Base-by-base conservation (phyloP, 1,284 basidiomycete species). In the Ustilago sp. region DNA sequence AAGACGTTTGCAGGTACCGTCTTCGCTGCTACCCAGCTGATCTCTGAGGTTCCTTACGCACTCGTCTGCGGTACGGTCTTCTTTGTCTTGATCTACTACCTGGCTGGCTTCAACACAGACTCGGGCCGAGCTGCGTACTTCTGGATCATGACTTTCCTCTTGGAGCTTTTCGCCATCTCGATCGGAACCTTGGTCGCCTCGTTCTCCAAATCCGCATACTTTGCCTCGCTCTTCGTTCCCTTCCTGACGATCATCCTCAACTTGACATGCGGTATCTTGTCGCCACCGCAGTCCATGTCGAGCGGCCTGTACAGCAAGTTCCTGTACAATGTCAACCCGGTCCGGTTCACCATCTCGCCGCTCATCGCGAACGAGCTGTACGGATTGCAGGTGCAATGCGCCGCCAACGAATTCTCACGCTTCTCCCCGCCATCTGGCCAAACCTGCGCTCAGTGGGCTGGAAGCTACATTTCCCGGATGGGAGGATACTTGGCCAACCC, bases 401-500 rank as follows among this genome's bases (percentile, higher is more conserved):
- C 89, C 43, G 80, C 87, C 1, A 89, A 90, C 59, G 93, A 94
- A 82, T 93, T 77, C 28, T 60, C 57, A 23, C 50, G 23, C 28
- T 93, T 93, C 88, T 87, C 88, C 68, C 92, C 94, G 0, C 94
- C 94, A 0, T 74, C 88, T 0, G 92, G 91, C 7, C 90, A 94
- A 85, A 93, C 91, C 0, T 96, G 94, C 82, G 79, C 77, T 5
- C 75, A 89, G 4, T 96, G 72, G 72, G 69, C 74, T 1, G 69
- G 69, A 34, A 60, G 56, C 57, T 76, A 76, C 51, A 61, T 76
- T 82, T 90, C 92, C 8, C 77, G 87, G 86, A 3, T 89, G 90
- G 77, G 91, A 91, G 95, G 93, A 0, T 97, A 97, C 87, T 86
- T 97, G 45, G 89, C 92, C 75, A 92, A 95, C 85, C 89, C 90